Percentiles rank a stretch among this genome's conserved stretches.
Conservation (phyloP, 805 yeast species). For the Cephaloascus albidus region DNA sequence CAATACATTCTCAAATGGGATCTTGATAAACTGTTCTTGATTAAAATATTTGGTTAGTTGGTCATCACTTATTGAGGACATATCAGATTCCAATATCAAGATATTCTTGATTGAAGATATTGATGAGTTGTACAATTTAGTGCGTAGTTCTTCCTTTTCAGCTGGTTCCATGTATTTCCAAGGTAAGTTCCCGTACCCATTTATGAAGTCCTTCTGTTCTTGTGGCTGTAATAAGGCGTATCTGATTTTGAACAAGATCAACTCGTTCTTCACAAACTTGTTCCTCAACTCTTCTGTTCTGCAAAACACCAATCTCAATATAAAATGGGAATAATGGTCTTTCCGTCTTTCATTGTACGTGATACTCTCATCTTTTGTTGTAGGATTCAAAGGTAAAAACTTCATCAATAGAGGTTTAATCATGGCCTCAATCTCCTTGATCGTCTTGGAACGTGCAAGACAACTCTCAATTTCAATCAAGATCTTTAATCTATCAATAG, state of each 20-base stretch:
- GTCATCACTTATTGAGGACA: conserved; percentile 29
- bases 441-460: conserved; percentile 49
- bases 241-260: conserved; percentile 64
- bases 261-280: conserved; percentile 72
- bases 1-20: conserved; percentile 81
- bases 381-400: conserved; percentile 51
- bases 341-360: conserved; percentile 59
- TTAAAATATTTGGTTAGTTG: conserved; percentile 41
- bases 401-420: conserved; percentile 60
- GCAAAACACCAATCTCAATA: conserved; percentile 82
- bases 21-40: conserved; percentile 64
- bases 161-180: conserved; percentile 60
- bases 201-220: conserved; percentile 69
- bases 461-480: conserved; percentile 79
- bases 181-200: conserved; percentile 47
- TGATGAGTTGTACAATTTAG: conserved; percentile 47
- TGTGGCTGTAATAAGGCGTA: conserved; percentile 49
- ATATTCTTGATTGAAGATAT: conserved; percentile 28
- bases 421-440: conserved; percentile 55
- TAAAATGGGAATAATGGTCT: conserved; percentile 89
- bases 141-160: conserved; percentile 45
- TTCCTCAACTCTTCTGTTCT: conserved; percentile 75
- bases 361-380: conserved; percentile 22
- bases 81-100: conserved; percentile 18
- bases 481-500: conserved; percentile 80